Conservation (phyloP, 768 basidiomycete genomes). For the Trametopsis cervina region DNA sequence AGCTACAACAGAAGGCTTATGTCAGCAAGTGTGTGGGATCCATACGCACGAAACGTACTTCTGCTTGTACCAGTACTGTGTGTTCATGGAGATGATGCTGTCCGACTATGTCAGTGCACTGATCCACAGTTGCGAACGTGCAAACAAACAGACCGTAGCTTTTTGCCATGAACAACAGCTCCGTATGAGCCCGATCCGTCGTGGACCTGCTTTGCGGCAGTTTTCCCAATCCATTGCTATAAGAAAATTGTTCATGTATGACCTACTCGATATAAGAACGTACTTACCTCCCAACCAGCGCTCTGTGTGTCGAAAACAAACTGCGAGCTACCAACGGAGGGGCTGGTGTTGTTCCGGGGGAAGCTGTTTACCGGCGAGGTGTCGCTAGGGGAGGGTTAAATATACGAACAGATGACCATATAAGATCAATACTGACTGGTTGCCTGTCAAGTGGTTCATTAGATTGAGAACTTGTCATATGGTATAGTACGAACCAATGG, state of each 20-base stretch:
- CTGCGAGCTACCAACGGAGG: conserved; percentile 31
- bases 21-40: too few relatives aligned
- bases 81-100: conserved; percentile 54
- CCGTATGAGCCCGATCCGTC: conserved; percentile 52
- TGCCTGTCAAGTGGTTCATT: conserved; percentile 16
- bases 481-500: conserved; percentile 34
- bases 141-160: conserved; percentile 30
- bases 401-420: too few relatives aligned
- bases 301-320: conserved; percentile 52
- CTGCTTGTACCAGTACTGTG: conserved; percentile 53
- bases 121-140: neutral
- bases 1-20: conserved; percentile 32
- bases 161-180: conserved; percentile 38
- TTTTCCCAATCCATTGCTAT: conserved; percentile 40
- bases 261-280: neutral
- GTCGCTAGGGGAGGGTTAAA: too few relatives aligned
- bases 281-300: conserved; percentile 39
- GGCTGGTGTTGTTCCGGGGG: conserved; percentile 38
- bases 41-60: conserved; percentile 30
- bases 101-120: neutral
- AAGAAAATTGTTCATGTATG: neutral
- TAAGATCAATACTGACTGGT: too few relatives aligned
- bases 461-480: neutral
- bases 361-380: conserved; percentile 51
- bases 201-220: conserved; percentile 35